phyloP scores from a whole-genome alignment of 2,329 filamentous ascomycete genomes.

The Catunica adiposa region DNA sequence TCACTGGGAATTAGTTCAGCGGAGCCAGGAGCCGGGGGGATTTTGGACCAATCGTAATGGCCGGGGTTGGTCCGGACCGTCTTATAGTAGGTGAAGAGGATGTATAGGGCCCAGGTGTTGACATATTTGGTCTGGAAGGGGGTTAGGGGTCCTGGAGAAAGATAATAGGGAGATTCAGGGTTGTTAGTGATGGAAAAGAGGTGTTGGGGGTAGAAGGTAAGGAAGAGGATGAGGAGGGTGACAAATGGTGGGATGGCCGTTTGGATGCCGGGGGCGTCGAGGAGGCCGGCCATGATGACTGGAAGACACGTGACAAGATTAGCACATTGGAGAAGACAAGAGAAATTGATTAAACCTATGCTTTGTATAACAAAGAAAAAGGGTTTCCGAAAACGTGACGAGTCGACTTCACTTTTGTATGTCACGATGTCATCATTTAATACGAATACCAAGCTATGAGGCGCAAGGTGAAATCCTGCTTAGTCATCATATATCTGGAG shows the following conservation, averaged over 20 bases:
- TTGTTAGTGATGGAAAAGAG: conserved; percentile 37
- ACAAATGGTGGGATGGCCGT: conserved; percentile 52
- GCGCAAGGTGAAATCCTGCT: too few relatives aligned
- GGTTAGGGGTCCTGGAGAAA: conserved; percentile 44
- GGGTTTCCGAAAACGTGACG: too few relatives aligned
- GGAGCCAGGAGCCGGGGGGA: conserved; percentile 16
- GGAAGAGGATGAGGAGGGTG: conserved; percentile 47
- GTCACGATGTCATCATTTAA: too few relatives aligned
- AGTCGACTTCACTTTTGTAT: too few relatives aligned
- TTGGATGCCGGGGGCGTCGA: conserved; percentile 29
- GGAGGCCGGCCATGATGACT: conserved; percentile 27
- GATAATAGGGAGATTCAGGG: conserved; percentile 28
- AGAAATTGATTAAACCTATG: too few relatives aligned
- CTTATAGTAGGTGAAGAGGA: conserved; percentile 54
- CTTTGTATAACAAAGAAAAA: too few relatives aligned
- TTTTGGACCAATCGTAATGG: conserved; percentile 30
- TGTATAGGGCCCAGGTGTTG: conserved; percentile 45
- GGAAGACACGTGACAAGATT: too few relatives aligned
- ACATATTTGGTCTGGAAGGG: conserved; percentile 41
- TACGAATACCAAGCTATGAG: too few relatives aligned
- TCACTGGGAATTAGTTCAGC: conserved; percentile 17
- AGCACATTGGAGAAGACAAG: background rate
- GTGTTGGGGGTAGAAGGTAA: conserved; percentile 56
- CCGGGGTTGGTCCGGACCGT: conserved; percentile 43
- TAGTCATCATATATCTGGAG: too few relatives aligned